phyloP scores from a whole-genome alignment of 1,284 basidiomycete genomes.

The Coniferiporia weirii region DNA sequence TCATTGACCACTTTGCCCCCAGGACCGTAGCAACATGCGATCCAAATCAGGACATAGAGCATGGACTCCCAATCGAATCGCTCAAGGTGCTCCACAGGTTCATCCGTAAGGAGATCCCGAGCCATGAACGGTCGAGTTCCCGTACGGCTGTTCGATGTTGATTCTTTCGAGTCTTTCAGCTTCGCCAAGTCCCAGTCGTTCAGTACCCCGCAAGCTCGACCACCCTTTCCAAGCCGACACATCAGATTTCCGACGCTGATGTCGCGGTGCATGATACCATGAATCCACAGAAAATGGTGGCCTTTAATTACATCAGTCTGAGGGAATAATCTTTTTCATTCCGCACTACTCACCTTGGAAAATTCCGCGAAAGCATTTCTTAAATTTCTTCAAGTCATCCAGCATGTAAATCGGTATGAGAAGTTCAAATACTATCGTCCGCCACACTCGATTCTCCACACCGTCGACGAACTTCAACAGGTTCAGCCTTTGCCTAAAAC shows the following conservation, averaged over 20 bases:
- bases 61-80: not conserved
- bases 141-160: not conserved
- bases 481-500: not conserved
- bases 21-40: not conserved
- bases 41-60: not conserved
- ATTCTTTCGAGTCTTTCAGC: not conserved
- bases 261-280: not conserved
- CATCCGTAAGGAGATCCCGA: not conserved
- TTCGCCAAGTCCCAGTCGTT: not conserved
- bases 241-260: not conserved
- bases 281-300: not conserved
- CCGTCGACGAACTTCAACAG: not conserved
- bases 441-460: not conserved
- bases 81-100: not conserved
- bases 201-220: not conserved
- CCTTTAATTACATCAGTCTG: no score
- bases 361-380: not conserved
- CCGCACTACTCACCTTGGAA: not conserved
- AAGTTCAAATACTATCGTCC: not conserved
- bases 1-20: not conserved
- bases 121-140: not conserved
- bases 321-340: not conserved
- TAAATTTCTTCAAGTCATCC: not conserved
- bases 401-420: not conserved
- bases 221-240: not conserved